Evolutionary conservation across 352 stramenopile genomes (phyloP), one percentile per base, ranked within the genome.

Genomic region (Phytopythium cucurbitacearum): DNA sequence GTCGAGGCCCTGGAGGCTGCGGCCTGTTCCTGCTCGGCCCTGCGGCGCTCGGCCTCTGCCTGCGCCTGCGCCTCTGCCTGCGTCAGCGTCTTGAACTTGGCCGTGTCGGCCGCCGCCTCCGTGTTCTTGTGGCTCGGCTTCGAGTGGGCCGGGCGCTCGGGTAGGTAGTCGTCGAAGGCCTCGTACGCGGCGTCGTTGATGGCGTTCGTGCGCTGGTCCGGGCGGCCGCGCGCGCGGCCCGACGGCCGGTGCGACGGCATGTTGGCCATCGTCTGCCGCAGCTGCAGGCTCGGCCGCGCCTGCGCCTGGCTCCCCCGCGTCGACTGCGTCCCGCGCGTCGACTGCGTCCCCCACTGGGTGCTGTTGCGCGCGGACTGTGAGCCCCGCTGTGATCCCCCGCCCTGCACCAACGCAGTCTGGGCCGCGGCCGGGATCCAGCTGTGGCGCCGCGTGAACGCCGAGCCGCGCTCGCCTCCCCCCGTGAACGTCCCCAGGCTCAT

Each of bases 161-260:
- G 73, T 54, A 89, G 56, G 44, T 88, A 89, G 62, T 91, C 74
- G 59, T 91, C 89, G 48, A 91, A 91, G 13, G 73, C 73, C 12
- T 87, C 80, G 54, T 91, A 91, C 28, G 74, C 67, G 45, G 71
- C 66, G 45, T 65, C 43, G n/a, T 69, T 55, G 3, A 41, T 13
- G 5, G 21, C 38, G 45, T 57, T 59, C 38, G 40, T 49, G n/a
- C 51, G 38, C n/a, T 15, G 28, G 21, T 76, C 58, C 36, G 53
- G 48, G 5, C 43, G 52, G 2, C 21, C 21, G 21, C 21, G 21
- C n/a, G 37, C 11, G 16, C 9, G 5, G 37, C n/a, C 10, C 21
- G 37, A 15, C 36, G n/a, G 35, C 36, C 16, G 11, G 36, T 36
- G 15, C 48, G 33, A 1, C 11, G 48, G 35, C 13, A 44, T 38